Base-by-base conservation (phyloP, 176 grass and related monocot genomes). In the Alloteropsis semialata region DNA sequence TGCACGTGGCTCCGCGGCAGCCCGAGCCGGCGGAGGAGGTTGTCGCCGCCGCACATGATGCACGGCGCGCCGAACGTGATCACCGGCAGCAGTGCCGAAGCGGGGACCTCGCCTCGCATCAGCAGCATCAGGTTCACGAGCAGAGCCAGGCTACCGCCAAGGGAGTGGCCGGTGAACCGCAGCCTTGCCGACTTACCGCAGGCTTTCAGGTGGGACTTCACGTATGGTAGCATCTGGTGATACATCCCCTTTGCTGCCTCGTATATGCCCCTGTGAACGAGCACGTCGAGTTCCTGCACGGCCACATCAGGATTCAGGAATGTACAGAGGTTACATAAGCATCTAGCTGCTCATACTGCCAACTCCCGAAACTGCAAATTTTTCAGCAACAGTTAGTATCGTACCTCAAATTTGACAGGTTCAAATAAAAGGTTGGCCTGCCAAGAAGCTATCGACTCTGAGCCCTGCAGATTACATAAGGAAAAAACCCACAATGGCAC, bases 391-490 rank as follows among this genome's bases (percentile, higher is more conserved):
- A 34, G 38, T 10, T 51, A 25, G 24, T 25, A 76, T 27, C 60
- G 60, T 91, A 99, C 96, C 93, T 99, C 96, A 77, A 99, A 99
- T 83, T 96, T 86, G 29, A 94, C 73, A 11, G 93, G 96, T 78
- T 99, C 96, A 85, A 99, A 99, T 37, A 99, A 66, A 74, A 99
- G 93, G 81, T 99, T 99, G 54, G 93, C 93, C 84, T 99, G 93
- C 96, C 93, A 99, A 69, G 93, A 93, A 82, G 91, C 77, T 0
- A 99, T 82, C 24, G 93, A 69, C 81, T 96, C 96, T 0, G 96
- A 99, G 41, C 96, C 96, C 96, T 99, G 78, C 49, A 62, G 42
- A 72, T 90, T 27, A 79, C 27, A 85, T 38, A 74, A 72, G 42
- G 24, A 79, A 69, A 65, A 18, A 10, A 86, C 34, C 34, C 25